phyloP scores from a whole-genome alignment of 2,329 filamentous ascomycete species.

The Colletotrichum costaricense region DNA sequence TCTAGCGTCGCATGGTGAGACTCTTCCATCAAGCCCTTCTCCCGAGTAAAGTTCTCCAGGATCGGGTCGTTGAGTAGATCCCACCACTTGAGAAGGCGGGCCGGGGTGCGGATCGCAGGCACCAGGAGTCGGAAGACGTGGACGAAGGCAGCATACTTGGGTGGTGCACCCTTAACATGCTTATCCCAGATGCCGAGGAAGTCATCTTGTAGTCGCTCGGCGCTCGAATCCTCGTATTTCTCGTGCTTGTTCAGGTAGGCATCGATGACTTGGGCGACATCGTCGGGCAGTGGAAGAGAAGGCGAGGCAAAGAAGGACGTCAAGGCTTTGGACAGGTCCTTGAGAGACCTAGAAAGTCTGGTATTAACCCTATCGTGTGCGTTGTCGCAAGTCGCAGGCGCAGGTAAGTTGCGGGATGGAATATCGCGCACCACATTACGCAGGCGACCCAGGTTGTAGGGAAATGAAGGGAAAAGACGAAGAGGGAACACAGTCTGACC shows the following conservation, averaged over 20 bases:
- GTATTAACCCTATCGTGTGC: slow-evolving; percentile 8
- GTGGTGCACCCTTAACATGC: slow-evolving; percentile 66
- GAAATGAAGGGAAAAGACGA: not conserved
- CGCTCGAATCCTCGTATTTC: slow-evolving; percentile 73
- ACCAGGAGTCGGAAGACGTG: slow-evolving; percentile 73
- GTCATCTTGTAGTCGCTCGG: slow-evolving; percentile 81
- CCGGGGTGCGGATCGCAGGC: slow-evolving; percentile 71
- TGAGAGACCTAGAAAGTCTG: slow-evolving; percentile 59
- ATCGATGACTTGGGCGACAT: slow-evolving; percentile 71
- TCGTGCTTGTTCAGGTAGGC: slow-evolving; percentile 76
- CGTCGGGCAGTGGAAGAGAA: slow-evolving; percentile 72
- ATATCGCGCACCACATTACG: slow-evolving; percentile 30
- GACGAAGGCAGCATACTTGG: slow-evolving; percentile 75
- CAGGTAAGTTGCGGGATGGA: not conserved
- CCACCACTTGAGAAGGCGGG: slow-evolving; percentile 79
- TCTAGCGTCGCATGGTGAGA: slow-evolving; percentile 73
- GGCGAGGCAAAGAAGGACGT: slow-evolving; percentile 58
- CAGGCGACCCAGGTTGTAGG: not conserved
- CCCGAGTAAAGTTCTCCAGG: slow-evolving; percentile 40
- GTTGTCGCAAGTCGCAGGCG: slow-evolving; percentile 3
- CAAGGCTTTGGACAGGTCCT: slow-evolving; percentile 70
- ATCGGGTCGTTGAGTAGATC: slow-evolving; percentile 69
- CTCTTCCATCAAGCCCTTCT: slow-evolving; percentile 68
- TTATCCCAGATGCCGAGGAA: slow-evolving; percentile 75
- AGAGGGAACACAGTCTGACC: not conserved